A percentile compares a stretch with the other conserved stretches of the same genome.
These are phyloP conservation scores for Aschersonia sp. DNA, from an alignment of 2,329 filamentous ascomycete species.

Conservation along the genomic window DNA sequence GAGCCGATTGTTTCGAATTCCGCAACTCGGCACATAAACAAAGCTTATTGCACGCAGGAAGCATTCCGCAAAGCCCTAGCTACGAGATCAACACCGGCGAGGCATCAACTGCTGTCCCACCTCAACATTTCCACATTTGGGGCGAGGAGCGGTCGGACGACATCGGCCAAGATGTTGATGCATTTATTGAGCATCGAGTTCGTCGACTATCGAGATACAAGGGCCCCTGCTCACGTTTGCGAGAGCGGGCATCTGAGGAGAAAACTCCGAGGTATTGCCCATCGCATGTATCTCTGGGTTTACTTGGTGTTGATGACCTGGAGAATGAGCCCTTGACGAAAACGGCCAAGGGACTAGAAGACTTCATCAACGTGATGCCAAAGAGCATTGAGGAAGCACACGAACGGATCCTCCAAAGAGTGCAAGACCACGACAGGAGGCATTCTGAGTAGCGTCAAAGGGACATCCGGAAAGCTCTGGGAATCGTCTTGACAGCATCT, in stretches of 20 bases:
- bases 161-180: neutral
- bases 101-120: too few relatives aligned
- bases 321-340: constrained; percentile 9
- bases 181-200: neutral
- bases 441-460: too few relatives aligned
- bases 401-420: neutral
- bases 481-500: neutral
- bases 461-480: neutral
- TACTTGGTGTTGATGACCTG: constrained; percentile 18
- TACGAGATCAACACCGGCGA: too few relatives aligned
- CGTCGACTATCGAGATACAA: constrained; percentile 7
- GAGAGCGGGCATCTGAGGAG: constrained; percentile 6
- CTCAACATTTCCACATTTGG: neutral
- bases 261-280: constrained; percentile 5
- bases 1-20: too few relatives aligned
- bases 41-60: too few relatives aligned
- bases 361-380: constrained; percentile 4
- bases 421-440: neutral
- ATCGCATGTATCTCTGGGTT: constrained; percentile 24
- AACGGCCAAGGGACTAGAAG: constrained; percentile 7
- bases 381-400: neutral
- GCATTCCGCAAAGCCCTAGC: too few relatives aligned
- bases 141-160: neutral
- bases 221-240: constrained; percentile 5
- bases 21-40: too few relatives aligned